Base-by-base conservation (phyloP, 306 rosid genomes). In the Dalbergia cultrata region DNA sequence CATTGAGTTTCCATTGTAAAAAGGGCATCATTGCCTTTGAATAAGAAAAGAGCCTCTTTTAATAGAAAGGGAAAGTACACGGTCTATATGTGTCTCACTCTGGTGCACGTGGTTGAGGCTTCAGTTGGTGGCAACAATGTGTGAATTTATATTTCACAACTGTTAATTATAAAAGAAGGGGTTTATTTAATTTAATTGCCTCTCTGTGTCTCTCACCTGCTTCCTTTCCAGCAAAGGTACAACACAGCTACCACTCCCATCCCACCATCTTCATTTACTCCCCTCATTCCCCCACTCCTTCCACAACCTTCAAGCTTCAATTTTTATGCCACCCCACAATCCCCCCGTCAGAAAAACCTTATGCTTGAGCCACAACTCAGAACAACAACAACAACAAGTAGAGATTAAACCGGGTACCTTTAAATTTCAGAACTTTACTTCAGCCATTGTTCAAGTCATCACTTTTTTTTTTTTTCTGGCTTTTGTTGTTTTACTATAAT, bases 81-180 rank as follows among this genome's bases (percentile, higher is more conserved):
- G 31, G 31, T 26, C 3, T 52, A 4, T 7, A 18, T 50, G 58
- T n/a, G 26, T 69, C 34, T 44, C 70, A 72, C 93, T 90, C 69
- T 71, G 84, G 82, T 90, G 94, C 97, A 92, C 97, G 92, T 92
- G 97, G 80, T 87, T 89, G 71, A 86, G 69, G 85, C 89, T 86
- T 85, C 89, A 37, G 68, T 84, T 87, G 94, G 87, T 89, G 85
- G 85, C 92, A 81, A 89, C 16, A 49, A 11, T 14, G 16, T 85
- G 19, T 87, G 43, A 85, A 83, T 87, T 75, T 74, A 86, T 77
- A 57, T 74, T 65, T 63, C 53, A 47, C 53, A 68, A 14, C 50
- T 67, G 69, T 71, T 80, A n/a, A 13, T 13, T 11, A 13, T 0
- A 12, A 12, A 53, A 70, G 81, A 80, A 62, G 41, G 41, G 41